These are phyloP conservation scores for Solanum chmielewskii DNA, from an alignment of 257 asterid species.

Conservation along the genomic window DNA sequence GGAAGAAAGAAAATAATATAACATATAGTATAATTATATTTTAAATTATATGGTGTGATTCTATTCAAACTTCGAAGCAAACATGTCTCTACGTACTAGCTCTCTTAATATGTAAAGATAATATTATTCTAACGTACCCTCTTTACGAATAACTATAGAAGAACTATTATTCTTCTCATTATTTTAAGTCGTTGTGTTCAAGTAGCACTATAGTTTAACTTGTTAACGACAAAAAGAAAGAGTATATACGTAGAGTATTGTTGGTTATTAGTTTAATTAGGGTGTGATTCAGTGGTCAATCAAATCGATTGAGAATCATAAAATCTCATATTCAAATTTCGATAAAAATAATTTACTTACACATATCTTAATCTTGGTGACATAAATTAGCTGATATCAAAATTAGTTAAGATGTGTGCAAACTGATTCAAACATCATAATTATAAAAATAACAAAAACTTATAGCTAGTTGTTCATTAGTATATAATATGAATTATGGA, in stretches of 20 bases:
- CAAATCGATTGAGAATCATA: neutral
- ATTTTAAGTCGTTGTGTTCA: neutral
- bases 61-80: constrained; percentile 24
- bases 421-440: neutral
- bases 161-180: constrained; percentile 43
- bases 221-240: neutral
- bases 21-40: neutral
- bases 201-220: neutral
- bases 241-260: neutral
- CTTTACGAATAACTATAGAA: constrained; percentile 18
- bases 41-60: neutral
- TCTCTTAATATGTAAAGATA: constrained; percentile 5
- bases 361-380: neutral
- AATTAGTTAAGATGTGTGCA: neutral
- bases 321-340: neutral
- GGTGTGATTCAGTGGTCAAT: neutral
- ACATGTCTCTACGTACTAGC: neutral
- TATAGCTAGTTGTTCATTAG: neutral
- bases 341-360: neutral
- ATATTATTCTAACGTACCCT: neutral
- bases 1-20: neutral
- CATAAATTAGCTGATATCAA: neutral
- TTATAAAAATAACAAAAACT: neutral
- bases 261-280: neutral
- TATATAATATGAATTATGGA: neutral